Conservation (phyloP, 1,139 yeast species). For the Geotrichum europaeum region DNA sequence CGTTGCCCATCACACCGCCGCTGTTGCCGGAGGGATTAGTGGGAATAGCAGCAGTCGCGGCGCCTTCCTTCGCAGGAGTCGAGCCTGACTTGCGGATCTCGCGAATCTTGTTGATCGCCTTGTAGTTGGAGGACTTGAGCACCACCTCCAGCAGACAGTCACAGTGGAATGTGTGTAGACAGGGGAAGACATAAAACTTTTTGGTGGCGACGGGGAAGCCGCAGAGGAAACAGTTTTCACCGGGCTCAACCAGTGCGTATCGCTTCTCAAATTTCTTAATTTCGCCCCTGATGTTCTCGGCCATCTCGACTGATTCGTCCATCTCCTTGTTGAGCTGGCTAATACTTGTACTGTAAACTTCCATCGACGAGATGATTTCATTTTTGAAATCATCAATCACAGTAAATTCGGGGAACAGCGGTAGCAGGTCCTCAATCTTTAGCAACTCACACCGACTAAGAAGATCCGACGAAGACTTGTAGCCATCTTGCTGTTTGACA, state of each 20-base stretch:
- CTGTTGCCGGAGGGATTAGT: background rate
- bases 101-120: constrained; percentile 56
- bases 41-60: constrained; percentile 10
- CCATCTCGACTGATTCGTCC: constrained; percentile 62
- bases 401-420: constrained; percentile 76
- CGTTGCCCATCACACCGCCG: constrained; percentile 4
- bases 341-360: constrained; percentile 63
- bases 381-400: constrained; percentile 78
- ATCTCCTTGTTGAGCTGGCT: constrained; percentile 63
- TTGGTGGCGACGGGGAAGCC: constrained; percentile 59
- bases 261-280: constrained; percentile 47
- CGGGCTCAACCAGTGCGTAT: constrained; percentile 65
- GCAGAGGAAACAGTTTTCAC: constrained; percentile 76
- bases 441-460: constrained; percentile 51
- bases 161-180: constrained; percentile 84
- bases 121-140: constrained; percentile 59
- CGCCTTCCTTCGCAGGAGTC: constrained; percentile 23
- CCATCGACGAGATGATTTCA: constrained; percentile 73
- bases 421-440: constrained; percentile 74
- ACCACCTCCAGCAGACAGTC: constrained; percentile 70
- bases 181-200: constrained; percentile 78
- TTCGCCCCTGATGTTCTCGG: constrained; percentile 56
- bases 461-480: constrained; percentile 38
- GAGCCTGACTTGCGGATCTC: constrained; percentile 40
- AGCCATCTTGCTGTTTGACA: constrained; percentile 20